Base-by-base conservation (phyloP, 345 rosid genomes). In the Hibiscus syriacus region DNA sequence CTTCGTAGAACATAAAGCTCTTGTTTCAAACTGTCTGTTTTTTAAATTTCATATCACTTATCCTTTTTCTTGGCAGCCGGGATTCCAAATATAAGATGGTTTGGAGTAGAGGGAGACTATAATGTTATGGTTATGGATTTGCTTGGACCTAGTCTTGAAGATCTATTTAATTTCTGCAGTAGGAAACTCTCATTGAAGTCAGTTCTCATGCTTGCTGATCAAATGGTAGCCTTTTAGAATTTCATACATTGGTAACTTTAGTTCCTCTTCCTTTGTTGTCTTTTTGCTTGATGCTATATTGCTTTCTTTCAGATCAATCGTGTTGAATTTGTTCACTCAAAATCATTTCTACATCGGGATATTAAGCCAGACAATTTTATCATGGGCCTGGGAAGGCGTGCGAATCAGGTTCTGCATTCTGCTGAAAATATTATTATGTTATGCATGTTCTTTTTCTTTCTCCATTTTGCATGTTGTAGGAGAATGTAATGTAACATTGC, bases 141-240 rank as follows among this genome's bases (percentile, higher is more conserved):
- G 73, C 92, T 94, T 58, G 99, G 99, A 58, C 99, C 96, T 10
- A 94, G 99, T 67, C 96, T 94, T 70, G 97, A 94, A 78, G 99
- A 94, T 74, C 70, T 94, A 66, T 94, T 94, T 82, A 84, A 86
- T 80, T 94, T 85, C 41, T 94, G 99, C 73, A 83, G 84, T 48
- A 77, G 97, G 76, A 87, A 94, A 71, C 82, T 94, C 32, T 82
- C 92, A 12, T 75, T 94, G 83, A 94, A 94, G 92, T 82, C 99
- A 0, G 96, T 94, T 72, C 93, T 94, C 60, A 91, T 94, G 99
- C 87, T 94, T 68, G 97, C 97, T 43, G 99, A 94, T 83, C 99
- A 94, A 76, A 94, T 94, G 99, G 99, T 91, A 80, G 45, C 68
- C 64, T 66, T 32, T 9, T 3, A 30, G 43, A 49, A 65, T 77